A percentile compares a stretch with the other conserved stretches of the same genome.
phyloP scores from a whole-genome alignment of 306 rosid species.

The Vigna trinervia region DNA sequence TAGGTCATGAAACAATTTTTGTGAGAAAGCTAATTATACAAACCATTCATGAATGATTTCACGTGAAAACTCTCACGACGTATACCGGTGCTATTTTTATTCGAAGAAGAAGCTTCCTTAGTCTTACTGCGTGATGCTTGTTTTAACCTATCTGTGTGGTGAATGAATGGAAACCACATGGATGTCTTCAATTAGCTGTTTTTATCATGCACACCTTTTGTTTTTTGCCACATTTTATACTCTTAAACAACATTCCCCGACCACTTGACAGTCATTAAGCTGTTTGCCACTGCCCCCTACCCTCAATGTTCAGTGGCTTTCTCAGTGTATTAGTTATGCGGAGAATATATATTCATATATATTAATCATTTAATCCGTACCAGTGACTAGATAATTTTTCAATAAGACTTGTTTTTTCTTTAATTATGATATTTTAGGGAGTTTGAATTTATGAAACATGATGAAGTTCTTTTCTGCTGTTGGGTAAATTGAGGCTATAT shows the following conservation, averaged over 20 bases:
- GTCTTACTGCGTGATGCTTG: slow-evolving; percentile 10
- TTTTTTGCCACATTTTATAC: not conserved
- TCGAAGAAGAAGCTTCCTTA: slow-evolving; percentile 27
- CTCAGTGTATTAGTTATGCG: not conserved
- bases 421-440: slow-evolving; percentile 16
- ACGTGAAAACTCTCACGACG: not conserved
- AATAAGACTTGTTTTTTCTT: not conserved
- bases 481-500: slow-evolving; percentile 9
- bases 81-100: not conserved
- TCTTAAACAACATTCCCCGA: slow-evolving; percentile 6
- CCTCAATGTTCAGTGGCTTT: not conserved
- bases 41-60: not conserved
- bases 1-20: not conserved
- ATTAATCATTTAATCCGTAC: not conserved
- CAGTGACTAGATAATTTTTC: not conserved
- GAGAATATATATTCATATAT: slow-evolving; percentile 1
- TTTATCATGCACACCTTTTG: not conserved
- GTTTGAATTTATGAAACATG: slow-evolving; percentile 28
- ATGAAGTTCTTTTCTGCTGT: slow-evolving; percentile 2
- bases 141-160: not conserved
- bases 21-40: not conserved
- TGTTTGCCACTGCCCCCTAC: not conserved
- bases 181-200: not conserved
- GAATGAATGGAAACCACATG: not conserved
- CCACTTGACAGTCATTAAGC: slow-evolving; percentile 6